Conservation (phyloP, 805 yeast genomes). For the Nakazawaea laoshanensis region DNA sequence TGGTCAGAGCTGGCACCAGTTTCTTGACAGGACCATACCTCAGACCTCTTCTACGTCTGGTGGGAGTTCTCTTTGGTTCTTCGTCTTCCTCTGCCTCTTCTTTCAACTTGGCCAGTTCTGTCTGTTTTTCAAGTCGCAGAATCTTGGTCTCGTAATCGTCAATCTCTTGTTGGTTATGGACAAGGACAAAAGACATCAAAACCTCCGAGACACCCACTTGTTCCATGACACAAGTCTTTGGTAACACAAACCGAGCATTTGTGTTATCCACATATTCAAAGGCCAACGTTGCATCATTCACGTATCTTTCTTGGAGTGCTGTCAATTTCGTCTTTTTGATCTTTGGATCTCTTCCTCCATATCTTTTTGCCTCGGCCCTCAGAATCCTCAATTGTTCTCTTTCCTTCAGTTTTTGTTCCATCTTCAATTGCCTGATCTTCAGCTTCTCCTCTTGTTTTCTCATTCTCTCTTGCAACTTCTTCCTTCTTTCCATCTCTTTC, state of each 20-base stretch:
- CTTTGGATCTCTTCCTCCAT: slow-evolving; percentile 12
- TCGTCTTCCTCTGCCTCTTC: slow-evolving; percentile 18
- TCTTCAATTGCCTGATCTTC: slow-evolving; percentile 14
- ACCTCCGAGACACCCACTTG: slow-evolving; percentile 32
- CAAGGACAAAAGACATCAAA: slow-evolving; percentile 37
- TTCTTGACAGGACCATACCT: slow-evolving; percentile 13
- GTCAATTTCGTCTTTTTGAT: slow-evolving; percentile 53
- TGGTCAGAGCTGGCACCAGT: slow-evolving; percentile 16
- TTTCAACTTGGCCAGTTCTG: slow-evolving; percentile 18
- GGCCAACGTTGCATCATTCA: slow-evolving; percentile 61
- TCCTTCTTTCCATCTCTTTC: slow-evolving; percentile 12
- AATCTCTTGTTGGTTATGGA: slow-evolving; percentile 42
- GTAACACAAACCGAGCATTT: slow-evolving; percentile 63
- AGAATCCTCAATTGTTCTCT: slow-evolving; percentile 12
- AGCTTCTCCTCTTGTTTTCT: slow-evolving; percentile 7
- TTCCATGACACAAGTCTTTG: slow-evolving; percentile 73
- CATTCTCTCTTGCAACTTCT: slow-evolving; percentile 11
- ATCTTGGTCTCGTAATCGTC: slow-evolving; percentile 18
- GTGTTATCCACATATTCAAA: slow-evolving; percentile 83
- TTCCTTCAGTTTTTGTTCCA: slow-evolving; percentile 15
- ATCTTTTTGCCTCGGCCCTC: slow-evolving; percentile 14
- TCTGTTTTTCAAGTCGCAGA: slow-evolving; percentile 13
- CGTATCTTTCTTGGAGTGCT: slow-evolving; percentile 68
- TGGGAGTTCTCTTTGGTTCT: slow-evolving; percentile 11
- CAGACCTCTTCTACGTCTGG: slow-evolving; percentile 12